Evolutionary conservation across 2,329 filamentous ascomycete species (phyloP), one percentile per base, ranked within the genome.

Genomic region (Phoma sp.): DNA sequence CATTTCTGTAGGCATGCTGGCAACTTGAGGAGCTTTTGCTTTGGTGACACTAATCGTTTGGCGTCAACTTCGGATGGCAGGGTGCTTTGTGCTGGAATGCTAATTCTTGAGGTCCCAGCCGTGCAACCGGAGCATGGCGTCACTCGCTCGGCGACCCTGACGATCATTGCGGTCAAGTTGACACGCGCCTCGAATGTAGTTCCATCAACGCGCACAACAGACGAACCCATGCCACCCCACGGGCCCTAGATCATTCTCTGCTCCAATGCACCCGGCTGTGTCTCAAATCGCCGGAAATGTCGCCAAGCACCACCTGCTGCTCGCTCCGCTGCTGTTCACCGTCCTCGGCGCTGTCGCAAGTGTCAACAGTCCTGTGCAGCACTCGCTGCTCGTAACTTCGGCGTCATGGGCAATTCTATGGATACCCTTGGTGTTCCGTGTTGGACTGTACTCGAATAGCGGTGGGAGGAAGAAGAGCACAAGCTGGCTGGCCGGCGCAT

Each of bases 331-430:
- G 43, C 60, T 72, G 44, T 67, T 78, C 55, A 62, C 69, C 57
- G 48, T 74, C 58, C 62, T 74, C 49, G 71, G 69, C 23, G 57
- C 72, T 10, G 57, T 74, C 59, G 65, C 72, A 24, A 63, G 70
- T 42, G 58, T 74, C 33, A 68, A 70, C 51, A 71, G 67, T 11
- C 73, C 76, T 1, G 58, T 68, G 14, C 65, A 71, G 45, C 76
- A 79, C 61, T 73, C 75, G 40, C 73, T 81, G 37, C 70, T 79
- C 58, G 74, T 77, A 49, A 73, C 74, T 25, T 70, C 77, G 5
- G 62, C 72, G 18, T 77, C 78, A 9, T 81, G 78, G 78, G 62
- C 70, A 10, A 47, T 69, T 24, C 62, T 79, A 59, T 79, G 76
- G 62, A 56, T 73, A 18, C 69, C 66, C 24, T 66, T 67, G 4